phyloP scores from a whole-genome alignment of 1,139 yeast species.

The Lodderomyces oxycetoniae region DNA sequence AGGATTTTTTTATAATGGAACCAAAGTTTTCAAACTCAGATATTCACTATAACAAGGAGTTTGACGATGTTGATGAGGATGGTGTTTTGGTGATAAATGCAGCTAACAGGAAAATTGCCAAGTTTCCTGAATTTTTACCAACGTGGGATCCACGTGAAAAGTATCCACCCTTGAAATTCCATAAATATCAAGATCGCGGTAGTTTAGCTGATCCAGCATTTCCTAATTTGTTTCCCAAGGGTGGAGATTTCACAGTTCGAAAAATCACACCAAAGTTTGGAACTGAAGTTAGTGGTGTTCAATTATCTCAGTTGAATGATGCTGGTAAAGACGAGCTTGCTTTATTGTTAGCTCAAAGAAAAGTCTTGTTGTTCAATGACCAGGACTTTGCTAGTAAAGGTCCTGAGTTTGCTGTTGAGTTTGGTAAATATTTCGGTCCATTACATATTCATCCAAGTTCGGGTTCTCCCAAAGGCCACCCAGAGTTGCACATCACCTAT shows the following conservation, averaged over 20 bases:
- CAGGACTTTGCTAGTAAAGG: constrained; percentile 32
- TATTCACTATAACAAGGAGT: constrained; percentile 37
- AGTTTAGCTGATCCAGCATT: constrained; percentile 30
- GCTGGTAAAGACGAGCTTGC: constrained; percentile 32
- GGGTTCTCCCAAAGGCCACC: constrained; percentile 23
- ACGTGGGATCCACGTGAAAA: constrained; percentile 47
- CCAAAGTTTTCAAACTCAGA: constrained; percentile 35
- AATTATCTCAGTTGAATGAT: constrained; percentile 28
- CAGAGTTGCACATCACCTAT: constrained; percentile 28
- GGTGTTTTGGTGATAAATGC: constrained; percentile 32
- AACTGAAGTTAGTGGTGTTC: constrained; percentile 28
- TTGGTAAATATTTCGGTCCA: constrained; percentile 29
- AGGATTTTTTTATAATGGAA: constrained; percentile 6
- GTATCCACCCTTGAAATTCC: constrained; percentile 41
- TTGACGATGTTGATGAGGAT: constrained; percentile 35
- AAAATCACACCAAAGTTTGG: constrained; percentile 32
- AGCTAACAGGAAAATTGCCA: constrained; percentile 26
- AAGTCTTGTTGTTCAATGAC: constrained; percentile 27
- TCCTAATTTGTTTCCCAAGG: constrained; percentile 24
- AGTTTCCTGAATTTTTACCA: constrained; percentile 45
- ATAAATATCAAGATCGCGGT: constrained; percentile 51
- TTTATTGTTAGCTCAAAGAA: constrained; percentile 28
- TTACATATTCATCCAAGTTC: constrained; percentile 31
- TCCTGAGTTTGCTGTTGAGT: constrained; percentile 24
- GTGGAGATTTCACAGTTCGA: constrained; percentile 13